Conservation (phyloP, 1,284 basidiomycete species). For the Fomitopsis schrenkii region DNA sequence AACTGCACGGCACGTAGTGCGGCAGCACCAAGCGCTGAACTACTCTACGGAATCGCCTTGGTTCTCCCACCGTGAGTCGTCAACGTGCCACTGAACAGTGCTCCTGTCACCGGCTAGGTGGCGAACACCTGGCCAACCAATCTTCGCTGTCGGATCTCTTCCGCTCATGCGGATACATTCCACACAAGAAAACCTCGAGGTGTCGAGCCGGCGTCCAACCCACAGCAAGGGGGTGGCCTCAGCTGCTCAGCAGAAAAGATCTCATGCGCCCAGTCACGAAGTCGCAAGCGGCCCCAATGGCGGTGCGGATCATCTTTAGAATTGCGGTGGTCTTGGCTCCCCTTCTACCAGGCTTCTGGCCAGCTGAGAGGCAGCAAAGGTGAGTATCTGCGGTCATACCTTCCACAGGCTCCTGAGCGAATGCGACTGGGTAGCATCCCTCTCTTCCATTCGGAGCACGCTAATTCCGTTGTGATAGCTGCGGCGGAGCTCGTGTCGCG, state of each 20-base stretch:
- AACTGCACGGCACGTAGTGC: neutral
- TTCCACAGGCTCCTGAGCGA: neutral
- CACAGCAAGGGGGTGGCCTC: too few species aligned
- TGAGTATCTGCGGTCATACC: neutral
- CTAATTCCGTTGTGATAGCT: neutral
- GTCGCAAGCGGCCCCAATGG: too few species aligned
- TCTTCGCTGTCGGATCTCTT: too few species aligned
- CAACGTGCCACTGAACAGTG: neutral
- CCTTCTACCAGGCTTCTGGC: neutral
- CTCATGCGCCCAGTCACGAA: neutral
- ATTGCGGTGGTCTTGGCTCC: neutral
- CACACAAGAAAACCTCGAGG: too few species aligned
- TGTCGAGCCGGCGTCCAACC: too few species aligned
- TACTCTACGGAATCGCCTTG: neutral
- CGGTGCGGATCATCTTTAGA: neutral
- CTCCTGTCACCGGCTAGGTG: too few species aligned
- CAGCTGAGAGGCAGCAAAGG: neutral
- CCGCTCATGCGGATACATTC: too few species aligned
- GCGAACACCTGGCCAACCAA: too few species aligned
- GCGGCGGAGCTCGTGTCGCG: neutral
- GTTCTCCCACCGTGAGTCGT: neutral
- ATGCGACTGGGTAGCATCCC: neutral
- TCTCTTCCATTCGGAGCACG: neutral
- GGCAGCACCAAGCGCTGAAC: neutral
- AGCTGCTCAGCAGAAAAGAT: neutral